Percentiles rank a stretch among this genome's conserved stretches.
These are phyloP conservation scores for Ambrosia trifida DNA, from an alignment of 129 eudicot species.

Conservation along the genomic window DNA sequence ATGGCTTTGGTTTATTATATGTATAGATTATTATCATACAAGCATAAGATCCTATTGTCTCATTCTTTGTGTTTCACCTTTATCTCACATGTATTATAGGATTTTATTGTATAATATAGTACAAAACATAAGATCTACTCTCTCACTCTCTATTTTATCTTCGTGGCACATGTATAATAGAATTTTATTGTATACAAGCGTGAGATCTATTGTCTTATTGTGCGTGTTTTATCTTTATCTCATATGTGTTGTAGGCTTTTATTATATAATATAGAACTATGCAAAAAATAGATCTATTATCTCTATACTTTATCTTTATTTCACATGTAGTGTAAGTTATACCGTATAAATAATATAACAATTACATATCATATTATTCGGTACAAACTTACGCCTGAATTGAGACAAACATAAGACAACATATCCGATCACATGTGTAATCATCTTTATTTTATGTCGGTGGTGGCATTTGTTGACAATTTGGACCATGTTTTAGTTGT, in stretches of 20 bases:
- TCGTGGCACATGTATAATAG: no score
- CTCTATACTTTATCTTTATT: background rate
- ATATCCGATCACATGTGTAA: background rate
- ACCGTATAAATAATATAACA: no score
- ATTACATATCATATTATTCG: no score
- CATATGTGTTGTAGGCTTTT: background rate
- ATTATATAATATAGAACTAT: background rate
- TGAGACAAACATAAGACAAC: background rate
- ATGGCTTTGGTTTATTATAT: no score
- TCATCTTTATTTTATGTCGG: constrained; percentile 19
- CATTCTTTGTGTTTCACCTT: no score
- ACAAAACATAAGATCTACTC: background rate
- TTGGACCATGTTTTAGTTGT: constrained; percentile 35
- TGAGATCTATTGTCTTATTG: no score
- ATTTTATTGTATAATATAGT: no score
- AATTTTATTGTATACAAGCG: no score
- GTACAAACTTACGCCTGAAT: no score
- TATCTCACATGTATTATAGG: no score
- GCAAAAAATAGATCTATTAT: background rate
- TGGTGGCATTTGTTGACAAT: constrained; percentile 7
- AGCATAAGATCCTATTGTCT: no score
- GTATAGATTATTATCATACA: no score
- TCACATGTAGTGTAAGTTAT: background rate
- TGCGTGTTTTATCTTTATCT: background rate
- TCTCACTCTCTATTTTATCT: background rate